Evolutionary conservation across 371 early-diverging fungal species (phyloP).

Genomic region (Encephalitozoon intestinalis): DNA sequence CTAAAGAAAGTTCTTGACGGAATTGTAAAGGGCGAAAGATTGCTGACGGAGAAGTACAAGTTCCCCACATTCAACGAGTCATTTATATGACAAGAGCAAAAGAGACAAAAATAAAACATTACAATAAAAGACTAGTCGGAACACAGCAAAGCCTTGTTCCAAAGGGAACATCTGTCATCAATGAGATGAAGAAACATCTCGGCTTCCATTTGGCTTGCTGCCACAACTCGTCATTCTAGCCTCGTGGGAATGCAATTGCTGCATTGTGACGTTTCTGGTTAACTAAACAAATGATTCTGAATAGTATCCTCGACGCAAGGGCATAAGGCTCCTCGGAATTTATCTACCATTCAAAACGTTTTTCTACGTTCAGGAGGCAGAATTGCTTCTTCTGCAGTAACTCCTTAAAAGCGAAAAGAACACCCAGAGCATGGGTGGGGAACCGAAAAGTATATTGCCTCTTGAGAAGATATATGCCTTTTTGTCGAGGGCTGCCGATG

Average conservation of each 20-base stretch:
- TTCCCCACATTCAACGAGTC: slow-evolving; percentile 16
- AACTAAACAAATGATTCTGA: slow-evolving; percentile 52
- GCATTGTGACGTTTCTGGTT: neutral
- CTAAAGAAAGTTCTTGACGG: slow-evolving; percentile 1
- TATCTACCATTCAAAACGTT: neutral
- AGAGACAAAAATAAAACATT: slow-evolving; percentile 2
- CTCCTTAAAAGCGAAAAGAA: neutral
- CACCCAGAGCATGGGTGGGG: neutral
- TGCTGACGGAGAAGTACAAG: slow-evolving; percentile 14
- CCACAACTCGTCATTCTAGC: slow-evolving; percentile 39
- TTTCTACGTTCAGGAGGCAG: neutral
- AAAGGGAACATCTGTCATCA: slow-evolving; percentile 4
- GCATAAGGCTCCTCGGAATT: neutral
- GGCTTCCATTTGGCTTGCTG: slow-evolving; percentile 4
- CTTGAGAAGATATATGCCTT: slow-evolving; percentile 29
- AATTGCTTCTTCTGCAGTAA: neutral
- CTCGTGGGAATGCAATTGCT: slow-evolving; percentile 21
- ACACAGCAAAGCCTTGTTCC: slow-evolving; percentile 14
- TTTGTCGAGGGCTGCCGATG: neutral
- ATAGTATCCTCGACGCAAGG: slow-evolving; percentile 42
- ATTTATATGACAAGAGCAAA: neutral
- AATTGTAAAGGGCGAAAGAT: slow-evolving; percentile 10
- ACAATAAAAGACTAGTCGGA: slow-evolving; percentile 39
- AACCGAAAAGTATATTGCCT: slow-evolving; percentile 9
- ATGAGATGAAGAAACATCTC: slow-evolving; percentile 12